Base-by-base conservation (phyloP, 2,329 filamentous ascomycete genomes). In the Esteya vermicola region DNA sequence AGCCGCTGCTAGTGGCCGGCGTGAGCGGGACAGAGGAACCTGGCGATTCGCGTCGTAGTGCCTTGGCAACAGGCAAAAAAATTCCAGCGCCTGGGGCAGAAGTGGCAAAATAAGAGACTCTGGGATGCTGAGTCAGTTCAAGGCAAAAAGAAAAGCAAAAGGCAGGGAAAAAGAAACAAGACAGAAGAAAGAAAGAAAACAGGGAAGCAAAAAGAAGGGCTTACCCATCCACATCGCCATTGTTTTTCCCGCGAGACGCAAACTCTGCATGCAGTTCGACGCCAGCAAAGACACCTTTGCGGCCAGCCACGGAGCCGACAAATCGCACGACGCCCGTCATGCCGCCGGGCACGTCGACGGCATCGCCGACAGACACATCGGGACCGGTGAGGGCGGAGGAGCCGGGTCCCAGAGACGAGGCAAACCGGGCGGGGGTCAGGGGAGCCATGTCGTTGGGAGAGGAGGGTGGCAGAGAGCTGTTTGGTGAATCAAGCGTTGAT, bases 301-400 rank as follows among this genome's bases (percentile, higher is more conserved):
- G 95, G 47, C 88, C 88, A 50, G 78, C 75, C 31, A 98, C 89
- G 30, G 68, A 67, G 33, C 91, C 91, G 45, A 96, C 67, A 55
- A 94, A 98, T 56, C 83, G 89, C 49, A 96, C 79, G 3, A 76
- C 81, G 36, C 91, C 91, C 49, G 81, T 68, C 86, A 98, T 94
- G 57, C 81, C 85, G 32, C 91, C 91, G 2, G 89, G 88, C 35
- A 95, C 89, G 50, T 95, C 88, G 46, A 95, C 89, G 26, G 68
- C 58, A 55, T 95, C 89, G 48, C 89, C 89, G 31, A 91, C 68
- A 47, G 77, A 70, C 45, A 93, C 59, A 39, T 70, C 68, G 45
- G 62, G 60, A 48, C 55, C 64, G 21, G 39, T 20, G 23, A 27
- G 18, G 16, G 26, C 19, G 2, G 33, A 25, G 16, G 45, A 33